Evolutionary conservation across 192 early-diverging fungal species (phyloP).

Genomic region (Podila minutissima): DNA sequence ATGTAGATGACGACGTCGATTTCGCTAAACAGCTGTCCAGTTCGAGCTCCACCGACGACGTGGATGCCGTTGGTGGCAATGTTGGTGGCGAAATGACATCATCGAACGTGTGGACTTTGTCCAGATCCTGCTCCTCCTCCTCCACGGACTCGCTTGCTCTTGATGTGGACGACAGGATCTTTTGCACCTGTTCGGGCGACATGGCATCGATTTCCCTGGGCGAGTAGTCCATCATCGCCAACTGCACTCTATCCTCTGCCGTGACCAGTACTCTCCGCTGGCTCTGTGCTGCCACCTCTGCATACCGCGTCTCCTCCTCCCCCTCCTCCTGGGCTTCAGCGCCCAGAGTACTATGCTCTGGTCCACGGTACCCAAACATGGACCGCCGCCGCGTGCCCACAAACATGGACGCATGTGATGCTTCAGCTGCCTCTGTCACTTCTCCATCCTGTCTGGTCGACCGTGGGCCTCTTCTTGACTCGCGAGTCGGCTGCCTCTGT

Average conservation of each 20-base stretch:
- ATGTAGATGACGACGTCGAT: too few relatives aligned
- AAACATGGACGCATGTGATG: not conserved
- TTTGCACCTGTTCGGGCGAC: conserved; percentile 15
- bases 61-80: too few relatives aligned
- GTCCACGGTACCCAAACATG: conserved; percentile 43
- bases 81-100: too few relatives aligned
- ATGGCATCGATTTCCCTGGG: conserved; percentile 39
- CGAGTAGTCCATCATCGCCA: conserved; percentile 39
- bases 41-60: too few relatives aligned
- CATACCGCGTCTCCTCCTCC: not conserved
- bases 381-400: conserved; percentile 21
- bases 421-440: not conserved
- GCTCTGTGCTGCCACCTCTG: not conserved
- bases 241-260: conserved; percentile 22
- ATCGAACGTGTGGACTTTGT: too few relatives aligned
- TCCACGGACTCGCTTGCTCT: not conserved
- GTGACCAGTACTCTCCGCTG: conserved; percentile 12
- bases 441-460: not conserved
- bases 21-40: too few relatives aligned
- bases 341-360: not conserved
- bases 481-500: not conserved
- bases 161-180: conserved; percentile 6
- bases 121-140: not conserved
- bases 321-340: not conserved
- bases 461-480: not conserved